phyloP scores from a whole-genome alignment of 176 grass and related monocot genomes.

The Typha latifolia region DNA sequence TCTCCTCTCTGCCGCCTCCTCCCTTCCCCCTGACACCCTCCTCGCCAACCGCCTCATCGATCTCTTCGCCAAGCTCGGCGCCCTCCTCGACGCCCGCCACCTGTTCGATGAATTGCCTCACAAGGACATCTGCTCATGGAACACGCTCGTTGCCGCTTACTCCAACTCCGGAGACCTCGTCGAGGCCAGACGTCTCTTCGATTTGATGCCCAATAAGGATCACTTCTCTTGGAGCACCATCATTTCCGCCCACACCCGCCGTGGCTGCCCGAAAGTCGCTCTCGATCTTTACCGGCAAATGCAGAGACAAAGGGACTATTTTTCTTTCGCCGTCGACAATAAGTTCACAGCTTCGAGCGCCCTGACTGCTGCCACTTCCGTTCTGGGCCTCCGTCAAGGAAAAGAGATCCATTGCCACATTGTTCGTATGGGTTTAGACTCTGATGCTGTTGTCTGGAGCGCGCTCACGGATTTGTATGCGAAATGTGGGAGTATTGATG shows the following conservation, averaged over 20 bases:
- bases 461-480: slow-evolving; percentile 85
- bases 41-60: slow-evolving; percentile 64
- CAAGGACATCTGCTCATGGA: slow-evolving; percentile 61
- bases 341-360: slow-evolving; percentile 86
- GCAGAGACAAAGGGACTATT: slow-evolving; percentile 23
- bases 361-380: slow-evolving; percentile 42
- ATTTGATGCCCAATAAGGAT: slow-evolving; percentile 56
- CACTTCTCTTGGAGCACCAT: slow-evolving; percentile 81
- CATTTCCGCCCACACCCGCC: slow-evolving; percentile 47
- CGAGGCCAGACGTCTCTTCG: slow-evolving; percentile 44
- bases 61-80: slow-evolving; percentile 36
- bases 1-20: slow-evolving; percentile 26
- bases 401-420: slow-evolving; percentile 82
- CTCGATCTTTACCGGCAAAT: slow-evolving; percentile 63
- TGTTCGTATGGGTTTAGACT: slow-evolving; percentile 45
- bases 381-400: slow-evolving; percentile 31
- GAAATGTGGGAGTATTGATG: slow-evolving; percentile 57
- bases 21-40: slow-evolving; percentile 30
- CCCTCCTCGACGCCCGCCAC: slow-evolving; percentile 37
- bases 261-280: slow-evolving; percentile 31
- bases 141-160: slow-evolving; percentile 57
- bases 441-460: slow-evolving; percentile 56
- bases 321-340: slow-evolving; percentile 29
- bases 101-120: slow-evolving; percentile 38
- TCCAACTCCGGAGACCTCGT: slow-evolving; percentile 34